Percentiles rank a stretch among this genome's conserved stretches.
phyloP scores from a whole-genome alignment of 768 basidiomycete genomes.

The Asterophora parasitica region DNA sequence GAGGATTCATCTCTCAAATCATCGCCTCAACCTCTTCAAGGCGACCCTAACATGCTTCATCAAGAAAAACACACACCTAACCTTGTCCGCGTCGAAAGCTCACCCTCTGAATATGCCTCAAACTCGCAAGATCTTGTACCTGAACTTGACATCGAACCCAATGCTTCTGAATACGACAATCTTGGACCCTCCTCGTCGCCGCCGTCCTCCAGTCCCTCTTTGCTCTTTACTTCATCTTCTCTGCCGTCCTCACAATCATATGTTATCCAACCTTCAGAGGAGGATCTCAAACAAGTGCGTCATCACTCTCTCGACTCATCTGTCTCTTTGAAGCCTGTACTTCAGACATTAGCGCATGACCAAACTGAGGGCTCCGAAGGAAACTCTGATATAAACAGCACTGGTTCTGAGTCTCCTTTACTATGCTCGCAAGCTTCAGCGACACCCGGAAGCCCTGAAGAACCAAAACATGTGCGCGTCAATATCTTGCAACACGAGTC shows the following conservation, averaged over 20 bases:
- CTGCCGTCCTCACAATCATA: conserved; percentile 27
- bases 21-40: not conserved
- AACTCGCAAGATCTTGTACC: not conserved
- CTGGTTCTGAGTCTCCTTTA: no score
- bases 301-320: not conserved
- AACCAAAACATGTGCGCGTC: no score
- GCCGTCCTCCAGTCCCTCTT: conserved; percentile 46
- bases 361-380: not conserved
- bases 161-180: not conserved
- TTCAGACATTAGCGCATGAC: not conserved
- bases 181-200: conserved; percentile 20
- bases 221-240: conserved; percentile 40
- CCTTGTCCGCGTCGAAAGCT: not conserved
- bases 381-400: not conserved
- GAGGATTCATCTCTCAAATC: not conserved
- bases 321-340: not conserved
- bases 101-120: not conserved
- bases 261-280: not conserved
- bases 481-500: no score
- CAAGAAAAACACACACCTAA: not conserved
- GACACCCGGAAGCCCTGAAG: no score
- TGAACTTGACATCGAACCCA: not conserved
- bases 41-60: not conserved
- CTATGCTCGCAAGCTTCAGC: no score
- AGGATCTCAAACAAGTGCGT: conserved; percentile 4